phyloP scores from a whole-genome alignment of 2,329 filamentous ascomycete genomes.

The Basipetospora chlamydospora region DNA sequence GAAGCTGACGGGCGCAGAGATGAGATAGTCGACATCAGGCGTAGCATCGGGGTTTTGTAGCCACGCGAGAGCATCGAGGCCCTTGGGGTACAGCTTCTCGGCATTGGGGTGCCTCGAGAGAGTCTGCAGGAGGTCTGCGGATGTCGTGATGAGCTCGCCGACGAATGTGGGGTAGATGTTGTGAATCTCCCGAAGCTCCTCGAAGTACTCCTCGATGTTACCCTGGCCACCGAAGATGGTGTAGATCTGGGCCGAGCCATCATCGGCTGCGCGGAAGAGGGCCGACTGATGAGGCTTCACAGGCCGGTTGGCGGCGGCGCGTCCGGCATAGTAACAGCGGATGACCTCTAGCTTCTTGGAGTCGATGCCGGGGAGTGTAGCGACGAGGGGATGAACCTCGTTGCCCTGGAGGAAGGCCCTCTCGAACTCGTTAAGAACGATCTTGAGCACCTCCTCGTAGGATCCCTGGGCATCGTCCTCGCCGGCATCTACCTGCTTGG shows the following conservation, averaged over 20 bases:
- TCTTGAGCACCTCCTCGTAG: slow-evolving; percentile 83
- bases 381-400: slow-evolving; percentile 84
- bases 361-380: slow-evolving; percentile 75
- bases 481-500: slow-evolving; percentile 76
- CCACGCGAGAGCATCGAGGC: slow-evolving; percentile 91
- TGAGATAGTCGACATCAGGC: slow-evolving; percentile 85
- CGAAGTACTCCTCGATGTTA: slow-evolving; percentile 99
- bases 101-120: slow-evolving; percentile 72
- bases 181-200: slow-evolving; percentile 86
- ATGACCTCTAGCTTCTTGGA: slow-evolving; percentile 86
- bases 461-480: slow-evolving; percentile 82
- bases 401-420: slow-evolving; percentile 87
- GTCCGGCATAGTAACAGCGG: slow-evolving; percentile 79
- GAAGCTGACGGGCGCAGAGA: slow-evolving; percentile 89
- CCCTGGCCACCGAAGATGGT: slow-evolving; percentile 94
- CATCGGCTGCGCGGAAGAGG: slow-evolving; percentile 73
- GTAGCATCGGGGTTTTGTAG: slow-evolving; percentile 78
- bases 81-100: slow-evolving; percentile 93
- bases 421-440: slow-evolving; percentile 92
- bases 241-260: slow-evolving; percentile 74
- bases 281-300: slow-evolving; percentile 92
- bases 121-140: slow-evolving; percentile 75
- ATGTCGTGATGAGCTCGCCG: slow-evolving; percentile 65
- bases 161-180: slow-evolving; percentile 84
- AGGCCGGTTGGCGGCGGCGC: slow-evolving; percentile 66